phyloP scores from a whole-genome alignment of 768 basidiomycete genomes.

The Phanerochaete carnosa region DNA sequence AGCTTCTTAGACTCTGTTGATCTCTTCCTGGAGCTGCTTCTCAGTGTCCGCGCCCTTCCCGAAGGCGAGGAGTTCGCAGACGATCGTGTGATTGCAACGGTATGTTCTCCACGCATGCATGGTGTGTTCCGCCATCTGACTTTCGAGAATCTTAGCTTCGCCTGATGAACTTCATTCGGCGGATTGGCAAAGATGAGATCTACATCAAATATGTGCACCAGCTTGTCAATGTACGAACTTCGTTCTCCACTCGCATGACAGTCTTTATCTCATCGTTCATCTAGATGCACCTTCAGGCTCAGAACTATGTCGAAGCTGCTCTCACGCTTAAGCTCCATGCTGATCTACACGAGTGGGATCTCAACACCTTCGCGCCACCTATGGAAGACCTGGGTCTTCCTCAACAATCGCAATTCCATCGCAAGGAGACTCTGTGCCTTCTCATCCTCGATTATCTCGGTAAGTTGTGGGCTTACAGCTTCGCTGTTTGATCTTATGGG shows the following conservation, averaged over 20 bases:
- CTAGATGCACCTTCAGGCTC: slow-evolving; percentile 84
- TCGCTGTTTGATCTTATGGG: slow-evolving; percentile 7
- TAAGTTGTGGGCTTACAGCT: slow-evolving; percentile 29
- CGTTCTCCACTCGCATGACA: not conserved
- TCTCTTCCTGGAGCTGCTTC: slow-evolving; percentile 85
- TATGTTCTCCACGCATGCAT: not conserved
- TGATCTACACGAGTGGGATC: slow-evolving; percentile 89
- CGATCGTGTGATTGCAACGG: slow-evolving; percentile 90
- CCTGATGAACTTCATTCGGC: slow-evolving; percentile 90
- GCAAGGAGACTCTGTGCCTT: slow-evolving; percentile 90
- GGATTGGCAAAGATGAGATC: slow-evolving; percentile 89
- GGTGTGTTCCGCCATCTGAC: not conserved
- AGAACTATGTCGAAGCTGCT: slow-evolving; percentile 92
- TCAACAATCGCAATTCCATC: slow-evolving; percentile 89
- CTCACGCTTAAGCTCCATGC: slow-evolving; percentile 92
- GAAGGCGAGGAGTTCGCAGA: slow-evolving; percentile 94
- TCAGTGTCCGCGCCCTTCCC: slow-evolving; percentile 84
- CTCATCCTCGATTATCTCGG: slow-evolving; percentile 93
- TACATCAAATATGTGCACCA: slow-evolving; percentile 97
- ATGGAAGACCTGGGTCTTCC: slow-evolving; percentile 90
- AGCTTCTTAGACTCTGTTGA: slow-evolving; percentile 88
- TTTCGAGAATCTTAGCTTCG: slow-evolving; percentile 50
- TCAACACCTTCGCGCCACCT: slow-evolving; percentile 74
- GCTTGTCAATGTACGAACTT: slow-evolving; percentile 71
- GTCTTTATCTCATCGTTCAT: not conserved